Evolutionary conservation across 2,329 filamentous ascomycete genomes (phyloP).

Genomic region (Lachnellula arida): DNA sequence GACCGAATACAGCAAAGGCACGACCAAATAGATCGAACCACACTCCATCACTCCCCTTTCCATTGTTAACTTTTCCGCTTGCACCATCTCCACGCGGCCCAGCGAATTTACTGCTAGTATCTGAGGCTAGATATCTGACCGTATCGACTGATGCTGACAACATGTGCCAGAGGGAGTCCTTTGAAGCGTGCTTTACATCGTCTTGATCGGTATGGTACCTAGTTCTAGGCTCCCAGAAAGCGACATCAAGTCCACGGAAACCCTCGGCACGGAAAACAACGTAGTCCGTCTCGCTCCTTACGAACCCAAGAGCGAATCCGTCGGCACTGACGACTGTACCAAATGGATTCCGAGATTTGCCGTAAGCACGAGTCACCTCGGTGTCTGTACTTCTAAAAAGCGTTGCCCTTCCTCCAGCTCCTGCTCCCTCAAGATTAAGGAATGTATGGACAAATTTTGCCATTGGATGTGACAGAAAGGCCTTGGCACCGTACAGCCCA

Average conservation of each 20-base stretch:
- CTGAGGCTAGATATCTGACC: slow-evolving; percentile 63
- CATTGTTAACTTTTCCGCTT: slow-evolving; percentile 60
- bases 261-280: slow-evolving; percentile 75
- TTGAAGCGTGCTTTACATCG: slow-evolving; percentile 73
- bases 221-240: slow-evolving; percentile 81
- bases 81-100: slow-evolving; percentile 51
- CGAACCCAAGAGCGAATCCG: slow-evolving; percentile 72
- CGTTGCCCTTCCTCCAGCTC: slow-evolving; percentile 81
- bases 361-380: slow-evolving; percentile 78
- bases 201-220: slow-evolving; percentile 91
- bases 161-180: slow-evolving; percentile 84
- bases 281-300: slow-evolving; percentile 88
- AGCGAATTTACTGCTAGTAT: slow-evolving; percentile 62
- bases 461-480: slow-evolving; percentile 78
- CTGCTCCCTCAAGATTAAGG: slow-evolving; percentile 90
- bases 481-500: slow-evolving; percentile 78
- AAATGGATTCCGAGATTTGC: slow-evolving; percentile 68
- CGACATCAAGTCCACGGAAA: slow-evolving; percentile 83
- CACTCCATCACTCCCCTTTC: slow-evolving; percentile 64
- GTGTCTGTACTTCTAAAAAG: slow-evolving; percentile 86
- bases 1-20: slow-evolving; percentile 70
- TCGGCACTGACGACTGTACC: slow-evolving; percentile 78
- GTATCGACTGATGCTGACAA: slow-evolving; percentile 77
- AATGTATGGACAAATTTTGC: slow-evolving; percentile 80
- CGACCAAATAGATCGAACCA: slow-evolving; percentile 93